phyloP scores from a whole-genome alignment of 768 basidiomycete species.

The Dendrothele bispora region DNA sequence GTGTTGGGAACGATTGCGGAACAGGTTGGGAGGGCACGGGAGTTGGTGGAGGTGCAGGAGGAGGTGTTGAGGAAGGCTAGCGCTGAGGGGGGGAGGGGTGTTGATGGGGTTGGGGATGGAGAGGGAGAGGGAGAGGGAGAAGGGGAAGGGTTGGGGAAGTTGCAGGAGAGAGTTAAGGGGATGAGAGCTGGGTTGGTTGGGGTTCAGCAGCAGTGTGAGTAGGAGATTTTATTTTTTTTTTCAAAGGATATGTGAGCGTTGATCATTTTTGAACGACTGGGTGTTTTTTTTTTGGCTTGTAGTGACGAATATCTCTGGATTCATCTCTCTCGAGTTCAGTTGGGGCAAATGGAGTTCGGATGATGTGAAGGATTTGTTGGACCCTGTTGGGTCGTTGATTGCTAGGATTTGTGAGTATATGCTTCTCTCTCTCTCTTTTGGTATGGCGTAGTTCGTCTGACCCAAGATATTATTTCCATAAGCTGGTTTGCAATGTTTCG shows the following conservation, averaged over 20 bases:
- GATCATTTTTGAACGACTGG: too few species aligned
- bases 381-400: conserved; percentile 33
- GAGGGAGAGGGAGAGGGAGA: conserved; percentile 16
- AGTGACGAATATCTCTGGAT: conserved; percentile 33
- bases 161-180: conserved; percentile 18
- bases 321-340: conserved; percentile 43
- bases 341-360: conserved; percentile 46
- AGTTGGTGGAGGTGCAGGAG: conserved; percentile 32
- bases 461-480: not conserved
- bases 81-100: too few species aligned
- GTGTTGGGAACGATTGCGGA: conserved; percentile 28
- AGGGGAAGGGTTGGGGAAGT: conserved; percentile 20
- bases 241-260: not conserved
- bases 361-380: conserved; percentile 35
- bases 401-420: conserved; percentile 36
- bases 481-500: conserved; percentile 35
- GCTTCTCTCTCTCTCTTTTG: not conserved
- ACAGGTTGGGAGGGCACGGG: conserved; percentile 27
- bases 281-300: not conserved
- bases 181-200: conserved; percentile 20
- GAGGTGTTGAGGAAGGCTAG: too few species aligned
- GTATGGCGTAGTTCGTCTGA: not conserved
- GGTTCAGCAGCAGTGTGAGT: conserved; percentile 28
- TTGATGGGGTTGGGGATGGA: conserved; percentile 13
- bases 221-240: not conserved